A percentile compares a stretch with the other conserved stretches of the same genome.
These are phyloP conservation scores for Phytophthora kernoviae DNA, from an alignment of 352 stramenopile genomes.

Conservation along the genomic window DNA sequence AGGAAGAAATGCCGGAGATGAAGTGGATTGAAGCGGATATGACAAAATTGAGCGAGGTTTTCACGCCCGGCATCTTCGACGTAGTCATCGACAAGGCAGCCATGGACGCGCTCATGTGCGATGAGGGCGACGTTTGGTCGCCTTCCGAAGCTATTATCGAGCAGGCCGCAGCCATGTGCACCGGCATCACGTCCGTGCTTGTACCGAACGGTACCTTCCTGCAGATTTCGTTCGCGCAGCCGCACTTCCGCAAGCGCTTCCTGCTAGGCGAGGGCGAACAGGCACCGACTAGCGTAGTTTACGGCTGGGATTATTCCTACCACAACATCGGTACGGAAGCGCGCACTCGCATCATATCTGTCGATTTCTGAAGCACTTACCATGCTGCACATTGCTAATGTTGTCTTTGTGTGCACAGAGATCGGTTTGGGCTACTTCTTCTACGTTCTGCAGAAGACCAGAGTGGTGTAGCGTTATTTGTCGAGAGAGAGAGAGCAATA, in stretches of 20 bases:
- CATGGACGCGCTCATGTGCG: conserved; percentile 84
- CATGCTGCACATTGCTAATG: no score
- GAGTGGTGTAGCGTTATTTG: not conserved
- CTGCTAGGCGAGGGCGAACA: conserved; percentile 49
- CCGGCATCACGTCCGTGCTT: conserved; percentile 50
- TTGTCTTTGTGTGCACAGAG: conserved; percentile 26
- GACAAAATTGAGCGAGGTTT: conserved; percentile 52
- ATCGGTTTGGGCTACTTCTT: conserved; percentile 69
- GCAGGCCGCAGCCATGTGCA: conserved; percentile 57
- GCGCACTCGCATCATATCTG: not conserved
- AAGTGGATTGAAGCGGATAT: conserved; percentile 63
- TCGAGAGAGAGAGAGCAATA: conserved; percentile 8
- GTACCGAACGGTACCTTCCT: conserved; percentile 53
- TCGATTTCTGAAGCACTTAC: not conserved
- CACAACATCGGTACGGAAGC: conserved; percentile 52
- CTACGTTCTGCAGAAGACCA: conserved; percentile 54
- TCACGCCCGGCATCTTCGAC: conserved; percentile 56
- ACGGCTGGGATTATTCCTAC: conserved; percentile 54
- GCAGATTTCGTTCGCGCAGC: conserved; percentile 84
- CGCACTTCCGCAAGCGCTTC: conserved; percentile 80
- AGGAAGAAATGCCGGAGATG: conserved; percentile 57
- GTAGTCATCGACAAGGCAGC: conserved; percentile 86
- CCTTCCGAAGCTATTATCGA: conserved; percentile 57
- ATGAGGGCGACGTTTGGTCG: conserved; percentile 79
- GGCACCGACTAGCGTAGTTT: conserved; percentile 32